Base-by-base conservation (phyloP, 345 rosid genomes). In the Gossypium rotundifolium region DNA sequence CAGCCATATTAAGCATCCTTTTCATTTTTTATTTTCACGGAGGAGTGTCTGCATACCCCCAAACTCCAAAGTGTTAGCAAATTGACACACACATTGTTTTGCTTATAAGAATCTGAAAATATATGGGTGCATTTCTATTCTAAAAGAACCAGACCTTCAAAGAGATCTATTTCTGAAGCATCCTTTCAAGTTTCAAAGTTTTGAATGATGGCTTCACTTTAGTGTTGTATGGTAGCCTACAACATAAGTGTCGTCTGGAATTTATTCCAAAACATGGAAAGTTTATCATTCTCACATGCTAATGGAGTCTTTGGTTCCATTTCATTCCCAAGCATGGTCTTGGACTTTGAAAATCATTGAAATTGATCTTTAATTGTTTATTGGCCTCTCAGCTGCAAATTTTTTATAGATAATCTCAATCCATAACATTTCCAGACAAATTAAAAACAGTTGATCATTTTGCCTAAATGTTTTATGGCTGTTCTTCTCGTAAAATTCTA, bases 231-330 rank as follows among this genome's bases (percentile, higher is more conserved):
- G 27, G 40, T 67, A 48, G 55, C 40, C 46, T 46, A 22, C 7
- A 46, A 23, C 23, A 38, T 7, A 65, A 65, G 11, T 44, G 17
- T 17, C 27, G 29, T 67, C 48, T 67, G 13, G 71, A 67, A 13
- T 67, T 46, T 67, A 46, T 67, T 46, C 71, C 33, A 23, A 67
- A 67, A 22, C 3, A 22, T 45, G 9, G 53, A 46, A 67, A 66
- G 20, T 8, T 48, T 7, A 48, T 48, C 57, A 8, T 48, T 38
- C n/a, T 17, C 48, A 8, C 48, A 33, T 16, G 48, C 67, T 63
- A 63, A 63, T 17, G 46, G 48, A 63, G 17, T 63, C 66, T 67
- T 67, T 46, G 54, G 71, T 46, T 20, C 71, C 55, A 66, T 46
- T 6, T 46, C 12, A 7, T 48, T 46, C 54, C 57, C n/a, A 23